These are phyloP conservation scores for Naganishia antarctica DNA, from an alignment of 768 basidiomycete genomes.

Conservation along the genomic window DNA sequence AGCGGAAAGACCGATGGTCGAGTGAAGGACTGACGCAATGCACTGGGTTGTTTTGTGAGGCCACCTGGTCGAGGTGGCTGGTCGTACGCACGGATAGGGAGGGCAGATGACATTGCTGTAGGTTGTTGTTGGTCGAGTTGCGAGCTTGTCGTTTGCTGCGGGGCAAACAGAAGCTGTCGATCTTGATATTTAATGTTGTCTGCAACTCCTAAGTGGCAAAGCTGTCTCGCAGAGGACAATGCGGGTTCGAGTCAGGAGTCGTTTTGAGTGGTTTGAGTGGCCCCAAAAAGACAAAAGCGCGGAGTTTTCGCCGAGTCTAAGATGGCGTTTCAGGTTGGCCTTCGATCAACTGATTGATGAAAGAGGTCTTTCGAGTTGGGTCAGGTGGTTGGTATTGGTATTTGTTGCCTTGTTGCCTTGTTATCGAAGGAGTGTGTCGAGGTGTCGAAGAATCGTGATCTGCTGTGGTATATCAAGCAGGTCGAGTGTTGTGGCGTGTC, in stretches of 20 bases:
- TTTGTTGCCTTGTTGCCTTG: background rate
- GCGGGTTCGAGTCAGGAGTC: background rate
- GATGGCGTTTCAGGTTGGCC: conserved; percentile 3
- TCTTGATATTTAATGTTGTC: too few species aligned
- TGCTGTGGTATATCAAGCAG: background rate
- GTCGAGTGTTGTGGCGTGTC: background rate
- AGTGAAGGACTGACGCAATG: conserved; percentile 6
- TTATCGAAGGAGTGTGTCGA: too few species aligned
- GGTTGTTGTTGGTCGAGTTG: background rate
- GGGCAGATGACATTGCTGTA: conserved; percentile 6
- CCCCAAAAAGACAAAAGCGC: conserved; percentile 7
- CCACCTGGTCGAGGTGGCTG: conserved; percentile 4
- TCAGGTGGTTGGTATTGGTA: background rate
- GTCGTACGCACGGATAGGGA: conserved; percentile 8
- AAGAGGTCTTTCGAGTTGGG: background rate
- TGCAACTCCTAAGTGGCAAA: background rate
- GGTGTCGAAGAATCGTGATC: too few species aligned
- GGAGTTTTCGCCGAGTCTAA: background rate
- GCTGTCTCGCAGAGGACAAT: background rate
- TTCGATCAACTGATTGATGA: conserved; percentile 10
- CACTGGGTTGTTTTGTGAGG: conserved; percentile 9
- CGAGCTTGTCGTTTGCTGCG: background rate
- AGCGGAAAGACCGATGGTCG: conserved; percentile 26
- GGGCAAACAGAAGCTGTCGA: background rate
- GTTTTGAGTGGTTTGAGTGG: background rate